Evolutionary conservation across 1,284 basidiomycete species (phyloP), one percentile per base, ranked within the genome.

Genomic region (Sporisorium iseilematis-ciliati): DNA sequence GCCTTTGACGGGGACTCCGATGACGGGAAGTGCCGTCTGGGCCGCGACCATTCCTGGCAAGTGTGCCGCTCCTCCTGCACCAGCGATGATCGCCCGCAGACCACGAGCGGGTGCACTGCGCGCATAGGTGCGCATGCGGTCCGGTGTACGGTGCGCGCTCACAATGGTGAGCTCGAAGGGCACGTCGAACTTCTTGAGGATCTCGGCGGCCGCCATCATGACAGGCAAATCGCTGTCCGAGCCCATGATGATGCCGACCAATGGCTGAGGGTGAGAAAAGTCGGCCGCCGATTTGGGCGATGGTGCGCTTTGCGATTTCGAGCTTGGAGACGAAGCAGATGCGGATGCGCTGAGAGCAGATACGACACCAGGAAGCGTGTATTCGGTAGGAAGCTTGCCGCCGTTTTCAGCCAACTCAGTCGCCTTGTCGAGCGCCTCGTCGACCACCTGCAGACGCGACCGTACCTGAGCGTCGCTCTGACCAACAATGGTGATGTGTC

Each of bases 31-130:
- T 2, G 91, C 88, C 0, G 95, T 97, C 90, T 97, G 91, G 14
- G 93, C 91, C 2, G 95, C 95, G 0, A 98, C 93, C 97, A 99
- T 99, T 0, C 97, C 97, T 0, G 97, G 96, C 11, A 99, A 87
- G 87, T 99, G 96, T 5, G 97, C 96, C 0, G 96, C 96, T 0
- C 96, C 97, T 23, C 96, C 97, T 1, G 97, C 96, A 11, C 96
- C 96, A 1, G 96, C 95, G 58, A 99, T 92, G 85, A 99, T 91
- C 7, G 89, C 90, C 49, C 92, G 87, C 48, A 91, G 77, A 0
- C 96, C 97, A 20, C 95, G 88, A 8, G 90, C 87, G 0, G 90
- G 88, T 0, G 95, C 95, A 11, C 89, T 89, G 53, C 91, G 88
- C 5, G 97, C 92, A 79, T 97, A 98, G 65, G 91, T 88, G 18